These are phyloP conservation scores for Lichina pygmaea DNA, from an alignment of 495 filamentous ascomycete genomes.

Conservation along the genomic window DNA sequence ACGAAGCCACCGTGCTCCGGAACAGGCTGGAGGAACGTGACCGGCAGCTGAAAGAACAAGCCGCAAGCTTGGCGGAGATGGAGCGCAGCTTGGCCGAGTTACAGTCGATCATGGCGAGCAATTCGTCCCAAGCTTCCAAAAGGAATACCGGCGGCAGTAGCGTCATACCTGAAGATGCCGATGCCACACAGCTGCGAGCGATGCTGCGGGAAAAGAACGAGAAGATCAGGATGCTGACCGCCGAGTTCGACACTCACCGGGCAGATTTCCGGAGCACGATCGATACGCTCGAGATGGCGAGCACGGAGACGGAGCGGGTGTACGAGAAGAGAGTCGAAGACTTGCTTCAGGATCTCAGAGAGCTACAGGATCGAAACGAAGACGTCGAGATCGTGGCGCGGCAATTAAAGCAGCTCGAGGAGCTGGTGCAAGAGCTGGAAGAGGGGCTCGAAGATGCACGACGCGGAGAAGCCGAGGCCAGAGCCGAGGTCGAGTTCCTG, in stretches of 20 bases:
- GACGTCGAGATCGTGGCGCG: conserved; percentile 76
- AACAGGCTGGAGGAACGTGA: conserved; percentile 62
- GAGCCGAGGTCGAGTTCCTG: conserved; percentile 88
- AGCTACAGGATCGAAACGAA: conserved; percentile 52
- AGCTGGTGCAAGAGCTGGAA: conserved; percentile 84
- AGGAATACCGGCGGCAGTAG: conserved; percentile 4
- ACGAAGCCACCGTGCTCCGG: conserved; percentile 38
- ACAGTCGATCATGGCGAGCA: conserved; percentile 26
- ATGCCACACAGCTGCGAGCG: conserved; percentile 48
- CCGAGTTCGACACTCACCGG: conserved; percentile 84
- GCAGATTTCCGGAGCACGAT: conserved; percentile 94
- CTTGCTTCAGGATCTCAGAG: conserved; percentile 59
- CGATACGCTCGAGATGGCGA: conserved; percentile 86
- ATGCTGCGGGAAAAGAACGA: conserved; percentile 88
- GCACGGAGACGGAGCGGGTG: conserved; percentile 89
- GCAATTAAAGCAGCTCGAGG: conserved; percentile 86
- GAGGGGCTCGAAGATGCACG: conserved; percentile 90
- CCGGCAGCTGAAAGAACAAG: conserved; percentile 64
- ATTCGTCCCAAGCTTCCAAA: conserved; percentile 1
- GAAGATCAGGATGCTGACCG: conserved; percentile 70
- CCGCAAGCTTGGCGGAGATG: conserved; percentile 58
- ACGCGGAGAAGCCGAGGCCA: conserved; percentile 86
- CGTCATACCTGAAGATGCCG: conserved; percentile 47
- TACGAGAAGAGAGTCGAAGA: conserved; percentile 85
- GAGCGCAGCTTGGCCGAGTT: conserved; percentile 50